Conservation (phyloP, 352 stramenopile species). For the Pythium rhizo-oryzae region DNA sequence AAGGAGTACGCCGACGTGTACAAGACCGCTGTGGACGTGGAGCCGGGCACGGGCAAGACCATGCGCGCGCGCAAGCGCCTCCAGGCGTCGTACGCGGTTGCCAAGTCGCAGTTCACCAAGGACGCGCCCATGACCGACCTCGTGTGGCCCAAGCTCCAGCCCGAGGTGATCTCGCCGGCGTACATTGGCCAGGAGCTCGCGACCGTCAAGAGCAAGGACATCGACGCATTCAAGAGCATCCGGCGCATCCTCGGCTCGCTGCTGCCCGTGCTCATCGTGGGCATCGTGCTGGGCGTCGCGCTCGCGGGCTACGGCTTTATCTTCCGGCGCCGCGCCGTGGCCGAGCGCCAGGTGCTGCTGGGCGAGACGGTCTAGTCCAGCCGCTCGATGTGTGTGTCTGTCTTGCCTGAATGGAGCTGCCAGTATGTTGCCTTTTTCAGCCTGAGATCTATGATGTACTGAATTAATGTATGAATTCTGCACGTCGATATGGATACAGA, state of each 20-base stretch:
- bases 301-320: slow-evolving; percentile 47
- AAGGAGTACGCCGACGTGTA: slow-evolving; percentile 46
- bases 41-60: slow-evolving; percentile 71
- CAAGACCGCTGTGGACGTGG: slow-evolving; percentile 67
- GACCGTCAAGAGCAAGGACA: slow-evolving; percentile 44
- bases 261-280: slow-evolving; percentile 60
- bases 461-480: too few relatives aligned
- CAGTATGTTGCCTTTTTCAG: too few relatives aligned
- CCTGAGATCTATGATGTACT: too few relatives aligned
- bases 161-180: slow-evolving; percentile 60
- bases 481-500: neutral
- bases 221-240: slow-evolving; percentile 52
- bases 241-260: slow-evolving; percentile 51
- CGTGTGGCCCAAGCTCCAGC: slow-evolving; percentile 49
- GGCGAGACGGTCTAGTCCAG: neutral
- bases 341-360: slow-evolving; percentile 5
- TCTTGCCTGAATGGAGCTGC: neutral
- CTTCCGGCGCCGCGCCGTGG: slow-evolving; percentile 38
- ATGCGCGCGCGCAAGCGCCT: slow-evolving; percentile 69
- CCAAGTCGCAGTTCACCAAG: slow-evolving; percentile 39
- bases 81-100: slow-evolving; percentile 57
- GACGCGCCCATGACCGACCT: slow-evolving; percentile 63
- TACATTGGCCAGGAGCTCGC: slow-evolving; percentile 65
- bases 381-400: too few relatives aligned
- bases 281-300: slow-evolving; percentile 46